These are phyloP conservation scores for Tricholoma matsutake DNA, from an alignment of 768 basidiomycete genomes.

Conservation along the genomic window DNA sequence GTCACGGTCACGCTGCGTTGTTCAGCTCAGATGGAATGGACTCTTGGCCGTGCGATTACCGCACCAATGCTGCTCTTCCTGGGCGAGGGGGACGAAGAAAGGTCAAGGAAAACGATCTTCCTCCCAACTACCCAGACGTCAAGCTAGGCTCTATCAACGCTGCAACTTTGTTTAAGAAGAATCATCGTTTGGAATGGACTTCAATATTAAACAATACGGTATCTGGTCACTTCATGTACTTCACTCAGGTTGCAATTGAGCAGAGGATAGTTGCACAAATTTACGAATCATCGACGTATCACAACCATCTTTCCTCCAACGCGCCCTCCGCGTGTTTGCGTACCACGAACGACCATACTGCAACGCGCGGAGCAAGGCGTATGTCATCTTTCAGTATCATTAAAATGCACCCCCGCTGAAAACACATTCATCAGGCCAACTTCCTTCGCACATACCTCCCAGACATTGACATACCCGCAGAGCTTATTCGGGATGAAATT, in stretches of 20 bases:
- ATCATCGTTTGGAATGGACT: conserved; percentile 51
- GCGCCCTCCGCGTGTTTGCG: conserved; percentile 32
- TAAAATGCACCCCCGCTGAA: background rate
- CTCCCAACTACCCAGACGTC: conserved; percentile 49
- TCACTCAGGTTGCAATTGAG: background rate
- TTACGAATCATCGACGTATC: conserved; percentile 14
- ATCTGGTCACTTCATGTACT: conserved; percentile 23
- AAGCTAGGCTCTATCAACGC: conserved; percentile 56
- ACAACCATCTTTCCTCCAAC: conserved; percentile 60
- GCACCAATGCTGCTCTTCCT: conserved; percentile 19
- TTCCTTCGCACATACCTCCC: conserved; percentile 71
- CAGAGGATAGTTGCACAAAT: background rate
- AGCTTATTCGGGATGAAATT: conserved; percentile 59
- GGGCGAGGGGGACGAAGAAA: conserved; percentile 28
- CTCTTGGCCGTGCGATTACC: conserved; percentile 61
- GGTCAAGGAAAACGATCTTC: conserved; percentile 19
- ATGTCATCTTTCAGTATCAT: conserved; percentile 17
- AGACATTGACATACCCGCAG: conserved; percentile 70
- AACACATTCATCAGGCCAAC: conserved; percentile 47
- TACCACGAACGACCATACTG: conserved; percentile 31
- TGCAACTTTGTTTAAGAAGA: conserved; percentile 46
- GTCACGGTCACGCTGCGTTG: conserved; percentile 1
- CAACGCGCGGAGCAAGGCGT: conserved; percentile 69
- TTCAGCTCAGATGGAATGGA: conserved; percentile 61
- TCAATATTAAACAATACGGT: conserved; percentile 31